A percentile compares a stretch with the other conserved stretches of the same genome.
Evolutionary conservation across 805 yeast genomes (phyloP).

Genomic region (Ogataea paraovalis): DNA sequence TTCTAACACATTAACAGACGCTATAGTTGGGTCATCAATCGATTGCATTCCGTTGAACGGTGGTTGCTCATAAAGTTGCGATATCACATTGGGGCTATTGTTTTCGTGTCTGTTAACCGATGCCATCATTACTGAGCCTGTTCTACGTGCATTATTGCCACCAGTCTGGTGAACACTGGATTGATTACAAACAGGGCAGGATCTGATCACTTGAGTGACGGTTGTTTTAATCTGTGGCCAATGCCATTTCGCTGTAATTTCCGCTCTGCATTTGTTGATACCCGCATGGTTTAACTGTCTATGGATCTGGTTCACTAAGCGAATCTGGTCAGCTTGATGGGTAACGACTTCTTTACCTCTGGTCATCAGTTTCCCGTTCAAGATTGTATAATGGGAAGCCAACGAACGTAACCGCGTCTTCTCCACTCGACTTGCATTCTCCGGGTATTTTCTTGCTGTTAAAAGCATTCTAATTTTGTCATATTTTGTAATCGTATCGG

Average conservation of each 20-base stretch:
- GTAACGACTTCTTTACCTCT: slow-evolving; percentile 82
- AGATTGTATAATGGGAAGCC: slow-evolving; percentile 71
- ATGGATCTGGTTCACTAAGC: slow-evolving; percentile 71
- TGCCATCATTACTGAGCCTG: neutral
- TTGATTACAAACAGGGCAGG: slow-evolving; percentile 63
- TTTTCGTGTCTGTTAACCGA: too few species aligned
- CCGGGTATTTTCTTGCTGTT: slow-evolving; percentile 84
- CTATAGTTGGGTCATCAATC: neutral
- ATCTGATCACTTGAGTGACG: slow-evolving; percentile 70
- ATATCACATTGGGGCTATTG: neutral
- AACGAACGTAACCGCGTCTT: slow-evolving; percentile 81
- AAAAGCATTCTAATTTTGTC: slow-evolving; percentile 75
- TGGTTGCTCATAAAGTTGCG: neutral
- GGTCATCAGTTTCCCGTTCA: slow-evolving; percentile 68
- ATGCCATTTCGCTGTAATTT: slow-evolving; percentile 75
- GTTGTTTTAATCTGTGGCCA: slow-evolving; percentile 92
- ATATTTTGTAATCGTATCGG: slow-evolving; percentile 47
- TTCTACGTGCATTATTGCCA: neutral
- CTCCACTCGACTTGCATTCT: slow-evolving; percentile 74
- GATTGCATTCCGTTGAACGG: neutral
- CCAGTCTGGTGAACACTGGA: neutral
- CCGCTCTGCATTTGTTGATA: slow-evolving; percentile 79
- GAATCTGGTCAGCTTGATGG: slow-evolving; percentile 69
- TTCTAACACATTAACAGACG: neutral
- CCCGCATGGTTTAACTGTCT: slow-evolving; percentile 64